These are phyloP conservation scores for Starmera dryadoides DNA, from an alignment of 805 yeast species.

Conservation along the genomic window DNA sequence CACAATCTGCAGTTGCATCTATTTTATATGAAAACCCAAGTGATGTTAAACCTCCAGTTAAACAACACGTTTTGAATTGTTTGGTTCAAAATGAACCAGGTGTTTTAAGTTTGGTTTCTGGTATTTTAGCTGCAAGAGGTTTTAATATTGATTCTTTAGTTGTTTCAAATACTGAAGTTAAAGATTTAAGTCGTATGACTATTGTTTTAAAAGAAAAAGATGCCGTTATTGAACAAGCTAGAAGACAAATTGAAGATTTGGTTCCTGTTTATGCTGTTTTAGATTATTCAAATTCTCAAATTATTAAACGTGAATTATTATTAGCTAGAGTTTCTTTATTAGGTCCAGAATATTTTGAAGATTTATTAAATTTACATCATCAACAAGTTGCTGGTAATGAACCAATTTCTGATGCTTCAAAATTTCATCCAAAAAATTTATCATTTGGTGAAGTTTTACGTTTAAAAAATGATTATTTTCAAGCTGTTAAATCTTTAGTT, in stretches of 20 bases:
- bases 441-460: slow-evolving; percentile 89
- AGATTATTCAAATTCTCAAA: slow-evolving; percentile 86
- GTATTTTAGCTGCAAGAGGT: slow-evolving; percentile 96
- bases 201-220: slow-evolving; percentile 91
- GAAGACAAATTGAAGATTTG: slow-evolving; percentile 95
- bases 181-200: slow-evolving; percentile 94
- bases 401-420: slow-evolving; percentile 23
- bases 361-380: slow-evolving; percentile 77
- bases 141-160: slow-evolving; percentile 97
- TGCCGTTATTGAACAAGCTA: slow-evolving; percentile 94
- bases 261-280: slow-evolving; percentile 98
- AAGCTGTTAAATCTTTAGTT: slow-evolving; percentile 73
- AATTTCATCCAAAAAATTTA: slow-evolving; percentile 82
- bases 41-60: slow-evolving; percentile 48
- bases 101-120: slow-evolving; percentile 87
- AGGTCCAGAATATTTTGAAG: slow-evolving; percentile 98
- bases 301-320: slow-evolving; percentile 84
- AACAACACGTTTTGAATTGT: slow-evolving; percentile 91
- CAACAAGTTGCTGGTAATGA: slow-evolving; percentile 25
- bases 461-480: slow-evolving; percentile 85
- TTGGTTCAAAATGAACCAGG: slow-evolving; percentile 98
- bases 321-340: slow-evolving; percentile 87
- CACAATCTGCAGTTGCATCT: slow-evolving; percentile 94
- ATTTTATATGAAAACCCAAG: slow-evolving; percentile 85
- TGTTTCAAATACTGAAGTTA: slow-evolving; percentile 93